phyloP scores from a whole-genome alignment of 805 yeast species.

The Peterozyma xylosa region DNA sequence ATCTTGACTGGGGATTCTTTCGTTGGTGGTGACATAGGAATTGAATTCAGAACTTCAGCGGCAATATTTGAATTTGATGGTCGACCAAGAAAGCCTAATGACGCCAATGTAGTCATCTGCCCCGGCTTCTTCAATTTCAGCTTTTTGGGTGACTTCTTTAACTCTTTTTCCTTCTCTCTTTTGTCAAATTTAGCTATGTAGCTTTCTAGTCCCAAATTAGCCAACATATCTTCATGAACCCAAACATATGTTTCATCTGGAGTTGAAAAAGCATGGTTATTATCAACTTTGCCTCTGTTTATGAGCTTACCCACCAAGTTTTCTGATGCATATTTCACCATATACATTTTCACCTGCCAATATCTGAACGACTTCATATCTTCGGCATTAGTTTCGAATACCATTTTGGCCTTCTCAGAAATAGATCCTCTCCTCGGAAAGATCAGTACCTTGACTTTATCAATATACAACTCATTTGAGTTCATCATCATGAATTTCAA shows the following conservation, averaged over 20 bases:
- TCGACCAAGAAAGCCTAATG: too few relatives aligned
- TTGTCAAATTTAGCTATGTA: not conserved
- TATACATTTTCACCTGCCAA: constrained; percentile 2
- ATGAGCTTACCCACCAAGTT: not conserved
- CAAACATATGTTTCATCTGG: not conserved
- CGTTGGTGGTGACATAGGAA: too few relatives aligned
- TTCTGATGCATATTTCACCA: constrained; percentile 1
- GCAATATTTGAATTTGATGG: too few relatives aligned
- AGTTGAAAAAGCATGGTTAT: too few relatives aligned
- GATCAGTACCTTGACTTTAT: not conserved
- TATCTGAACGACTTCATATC: not conserved
- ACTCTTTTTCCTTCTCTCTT: too few relatives aligned
- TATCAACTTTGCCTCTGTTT: not conserved
- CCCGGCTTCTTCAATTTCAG: too few relatives aligned
- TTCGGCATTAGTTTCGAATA: not conserved
- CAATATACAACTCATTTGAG: not conserved
- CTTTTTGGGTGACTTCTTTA: too few relatives aligned
- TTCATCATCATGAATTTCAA: not conserved
- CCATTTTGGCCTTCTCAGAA: not conserved
- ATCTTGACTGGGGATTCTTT: too few relatives aligned
- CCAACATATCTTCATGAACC: not conserved
- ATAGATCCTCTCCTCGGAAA: constrained; percentile 1
- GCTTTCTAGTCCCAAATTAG: not conserved
- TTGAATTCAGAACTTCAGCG: too few relatives aligned
- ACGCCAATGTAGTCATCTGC: too few relatives aligned